Base-by-base conservation (phyloP, 2,329 filamentous ascomycete genomes). In the Paecilomyces niveus region DNA sequence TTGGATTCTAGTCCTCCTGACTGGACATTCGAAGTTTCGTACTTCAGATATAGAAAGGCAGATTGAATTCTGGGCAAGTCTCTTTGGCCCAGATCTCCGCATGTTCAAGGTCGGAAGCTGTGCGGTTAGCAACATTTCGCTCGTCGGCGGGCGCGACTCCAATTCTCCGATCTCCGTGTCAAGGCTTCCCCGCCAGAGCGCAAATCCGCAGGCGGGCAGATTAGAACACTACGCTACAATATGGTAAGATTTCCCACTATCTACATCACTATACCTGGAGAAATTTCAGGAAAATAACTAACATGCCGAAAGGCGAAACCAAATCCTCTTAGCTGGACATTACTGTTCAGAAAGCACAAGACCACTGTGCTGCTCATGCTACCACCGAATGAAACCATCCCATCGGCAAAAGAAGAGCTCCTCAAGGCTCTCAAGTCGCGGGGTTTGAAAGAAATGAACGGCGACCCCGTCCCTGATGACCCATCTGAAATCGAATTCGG, bases 271-370 rank as follows among this genome's bases (percentile, higher is more conserved):
- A 18, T 22, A 11, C 18, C 32, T 54, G 15, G 6, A 39, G 26
- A 29, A 29, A 18, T 9, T 18, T 8, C 39, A 7, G n/a, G 15
- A 3, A 45, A 8, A 18, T 45, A 45, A 45, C 39, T 45, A 18
- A 45, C 39, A 18, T 18, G 39, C 13, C 26, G 8, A 58, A 33
- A 69, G 62, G 59, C 62, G 22, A 67, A 68, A 24, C 54, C 65
- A 29, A 67, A 70, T 54, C 80, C 84, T 52, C 75, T 80, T n/a
- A 77, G 82, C 64, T 79, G 84, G 65, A 89, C 88, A 9, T 76
- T 92, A 57, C 82, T 86, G 60, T 85, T 92, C 76, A 91, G 90
- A 72, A 82, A 89, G 70, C 85, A 88, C 68, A 84, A 85, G 59
- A 83, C 86, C 65, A 92, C 88, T 3, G 79, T 91, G 63, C 84